Evolutionary conservation across 1,284 basidiomycete genomes (phyloP).

Genomic region (Phlebopus sp.): DNA sequence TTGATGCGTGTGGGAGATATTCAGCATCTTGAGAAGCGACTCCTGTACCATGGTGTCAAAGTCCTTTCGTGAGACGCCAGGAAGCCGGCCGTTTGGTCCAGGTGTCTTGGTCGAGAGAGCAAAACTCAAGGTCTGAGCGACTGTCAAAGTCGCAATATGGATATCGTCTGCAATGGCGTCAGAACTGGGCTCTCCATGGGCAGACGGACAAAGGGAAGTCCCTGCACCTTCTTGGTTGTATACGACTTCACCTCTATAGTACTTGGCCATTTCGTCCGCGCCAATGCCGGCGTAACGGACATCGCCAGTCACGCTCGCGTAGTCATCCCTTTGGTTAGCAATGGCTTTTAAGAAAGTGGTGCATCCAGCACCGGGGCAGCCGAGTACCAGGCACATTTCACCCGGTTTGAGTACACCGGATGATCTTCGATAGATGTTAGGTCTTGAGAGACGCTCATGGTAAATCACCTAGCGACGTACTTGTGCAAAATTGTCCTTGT

Average conservation of each 20-base stretch:
- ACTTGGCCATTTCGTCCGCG: slow-evolving; percentile 60
- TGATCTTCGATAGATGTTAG: slow-evolving; percentile 44
- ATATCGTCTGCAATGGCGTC: slow-evolving; percentile 50
- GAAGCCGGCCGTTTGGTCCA: slow-evolving; percentile 67
- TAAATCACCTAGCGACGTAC: slow-evolving; percentile 41
- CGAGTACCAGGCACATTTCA: slow-evolving; percentile 59
- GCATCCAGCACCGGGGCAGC: slow-evolving; percentile 81
- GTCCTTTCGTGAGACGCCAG: slow-evolving; percentile 58
- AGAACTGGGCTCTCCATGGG: slow-evolving; percentile 1
- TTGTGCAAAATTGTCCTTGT: slow-evolving; percentile 63
- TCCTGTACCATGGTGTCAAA: slow-evolving; percentile 57
- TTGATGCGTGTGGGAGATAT: slow-evolving; percentile 71
- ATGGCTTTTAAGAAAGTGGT: slow-evolving; percentile 78
- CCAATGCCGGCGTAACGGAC: slow-evolving; percentile 74
- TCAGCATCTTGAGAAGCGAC: slow-evolving; percentile 73
- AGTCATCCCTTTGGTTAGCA: slow-evolving; percentile 68
- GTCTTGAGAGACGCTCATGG: slow-evolving; percentile 12
- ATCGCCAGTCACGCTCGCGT: slow-evolving; percentile 58
- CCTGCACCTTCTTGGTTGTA: slow-evolving; percentile 75
- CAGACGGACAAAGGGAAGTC: background rate
- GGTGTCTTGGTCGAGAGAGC: slow-evolving; percentile 69
- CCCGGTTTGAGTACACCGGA: slow-evolving; percentile 62
- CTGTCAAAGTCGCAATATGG: slow-evolving; percentile 77
- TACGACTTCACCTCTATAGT: slow-evolving; percentile 80
- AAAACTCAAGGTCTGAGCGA: slow-evolving; percentile 68